Conservation (phyloP, 2,329 filamentous ascomycete species). For the Beauveria australis region DNA sequence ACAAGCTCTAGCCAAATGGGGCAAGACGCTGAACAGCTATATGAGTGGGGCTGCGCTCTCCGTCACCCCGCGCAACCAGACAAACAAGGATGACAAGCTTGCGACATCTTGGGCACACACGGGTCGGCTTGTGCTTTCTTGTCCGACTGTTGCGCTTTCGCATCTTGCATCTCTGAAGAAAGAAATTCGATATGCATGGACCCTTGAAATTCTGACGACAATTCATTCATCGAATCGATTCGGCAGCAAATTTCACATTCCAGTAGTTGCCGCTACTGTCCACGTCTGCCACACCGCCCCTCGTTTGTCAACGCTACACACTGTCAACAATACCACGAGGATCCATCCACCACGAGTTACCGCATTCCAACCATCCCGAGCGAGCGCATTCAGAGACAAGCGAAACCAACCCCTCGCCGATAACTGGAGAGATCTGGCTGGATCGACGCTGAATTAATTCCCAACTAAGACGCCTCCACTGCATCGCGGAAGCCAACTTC, state of each 20-base stretch:
- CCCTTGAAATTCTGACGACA: not conserved
- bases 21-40: not conserved
- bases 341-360: not conserved
- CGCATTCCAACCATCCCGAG: constrained; percentile 3
- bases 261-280: not conserved
- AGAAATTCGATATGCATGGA: not conserved
- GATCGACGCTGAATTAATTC: not conserved
- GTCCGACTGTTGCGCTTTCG: not conserved
- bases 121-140: not conserved
- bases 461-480: not conserved
- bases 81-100: constrained; percentile 1
- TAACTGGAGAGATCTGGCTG: not conserved
- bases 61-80: constrained; percentile 13
- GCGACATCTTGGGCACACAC: constrained; percentile 3
- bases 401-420: not conserved
- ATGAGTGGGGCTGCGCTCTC: constrained; percentile 7
- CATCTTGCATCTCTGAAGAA: not conserved
- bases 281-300: constrained; percentile 3
- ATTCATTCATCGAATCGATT: not conserved
- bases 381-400: not conserved
- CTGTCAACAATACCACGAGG: not conserved
- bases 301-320: not conserved
- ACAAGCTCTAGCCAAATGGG: not conserved
- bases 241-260: not conserved
- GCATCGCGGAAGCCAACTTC: constrained; percentile 8